Conservation (phyloP, 129 eudicot species). For the Flaveria brownii region DNA sequence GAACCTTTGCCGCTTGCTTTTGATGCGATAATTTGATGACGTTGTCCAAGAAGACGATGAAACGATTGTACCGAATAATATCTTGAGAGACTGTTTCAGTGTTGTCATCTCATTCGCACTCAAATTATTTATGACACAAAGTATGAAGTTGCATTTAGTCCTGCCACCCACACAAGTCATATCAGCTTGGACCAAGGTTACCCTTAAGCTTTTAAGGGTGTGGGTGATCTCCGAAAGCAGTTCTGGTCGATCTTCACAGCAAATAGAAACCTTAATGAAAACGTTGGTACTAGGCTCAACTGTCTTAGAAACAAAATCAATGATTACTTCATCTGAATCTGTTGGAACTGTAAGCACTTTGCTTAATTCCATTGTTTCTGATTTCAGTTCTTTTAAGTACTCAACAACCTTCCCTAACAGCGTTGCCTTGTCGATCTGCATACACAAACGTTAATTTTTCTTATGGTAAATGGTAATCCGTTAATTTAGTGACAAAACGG, state of each 20-base stretch:
- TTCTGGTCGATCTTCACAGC: conserved; percentile 79
- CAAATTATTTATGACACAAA: conserved; percentile 33
- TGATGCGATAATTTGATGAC: conserved; percentile 53
- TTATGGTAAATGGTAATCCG: background rate
- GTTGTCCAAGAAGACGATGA: conserved; percentile 43
- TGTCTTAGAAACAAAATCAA: conserved; percentile 34
- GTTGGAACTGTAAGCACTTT: conserved; percentile 49
- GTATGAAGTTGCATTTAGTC: conserved; percentile 44
- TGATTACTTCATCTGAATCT: conserved; percentile 53
- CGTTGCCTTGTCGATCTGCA: conserved; percentile 92
- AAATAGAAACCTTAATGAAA: conserved; percentile 58
- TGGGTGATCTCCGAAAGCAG: conserved; percentile 59
- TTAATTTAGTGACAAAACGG: background rate
- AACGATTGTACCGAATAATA: conserved; percentile 51
- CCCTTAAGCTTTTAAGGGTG: conserved; percentile 54
- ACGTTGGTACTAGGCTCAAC: background rate
- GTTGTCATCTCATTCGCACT: conserved; percentile 30
- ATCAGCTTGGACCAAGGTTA: conserved; percentile 54
- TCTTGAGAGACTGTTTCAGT: conserved; percentile 54
- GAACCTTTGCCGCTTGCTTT: conserved; percentile 95
- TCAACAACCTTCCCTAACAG: conserved; percentile 69
- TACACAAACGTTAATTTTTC: background rate
- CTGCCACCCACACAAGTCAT: conserved; percentile 80
- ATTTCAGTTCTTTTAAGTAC: conserved; percentile 54
- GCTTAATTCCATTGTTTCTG: conserved; percentile 49